Evolutionary conservation across 306 rosid species (phyloP), one percentile per base, ranked within the genome.

Genomic region (Quercus suber): DNA sequence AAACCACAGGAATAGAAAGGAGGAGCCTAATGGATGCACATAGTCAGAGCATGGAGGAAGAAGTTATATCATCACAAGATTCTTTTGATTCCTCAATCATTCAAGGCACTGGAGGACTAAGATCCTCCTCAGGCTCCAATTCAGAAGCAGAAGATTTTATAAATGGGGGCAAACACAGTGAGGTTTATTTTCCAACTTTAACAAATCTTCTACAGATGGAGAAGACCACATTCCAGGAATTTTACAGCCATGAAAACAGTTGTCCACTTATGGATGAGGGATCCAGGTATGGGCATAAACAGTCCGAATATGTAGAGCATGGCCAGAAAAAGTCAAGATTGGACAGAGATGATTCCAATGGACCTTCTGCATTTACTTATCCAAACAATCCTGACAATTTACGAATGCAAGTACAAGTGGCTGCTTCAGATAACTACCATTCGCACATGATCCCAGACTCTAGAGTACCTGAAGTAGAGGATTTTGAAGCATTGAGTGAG

Each of bases 71-170:
- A 55, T 89, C 97, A 49, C 97, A 91, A 85, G 91, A 89, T 85
- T 92, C 98, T 72, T 84, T 84, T 73, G 89, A 90, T 57, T 93
- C 95, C 82, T 84, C 94, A n/a, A 70, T 92, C 78, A 89, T 90
- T 74, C 89, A 89, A 86, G 89, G 82, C n/a, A 70, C 71, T 68
- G 82, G 82, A 71, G 89, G 83, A 79, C 78, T 74, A 21, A 83
- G 86, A 87, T 86, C 88, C 35, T 73, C 84, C 80, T 73, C 86
- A 11, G 94, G 82, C 31, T 88, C 89, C 82, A 92, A 89, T 80
- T 86, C 93, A 71, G 94, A 89, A 78, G 87, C 90, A 74, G 97
- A 91, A 84, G 87, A 85, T 79, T 88, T 75, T 70, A 76, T 84
- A 51, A 79, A 82, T 53, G 72, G 85, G 78, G 49, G 23, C 84